Evolutionary conservation across 768 basidiomycete genomes (phyloP).

Genomic region (Mycena latifolia): DNA sequence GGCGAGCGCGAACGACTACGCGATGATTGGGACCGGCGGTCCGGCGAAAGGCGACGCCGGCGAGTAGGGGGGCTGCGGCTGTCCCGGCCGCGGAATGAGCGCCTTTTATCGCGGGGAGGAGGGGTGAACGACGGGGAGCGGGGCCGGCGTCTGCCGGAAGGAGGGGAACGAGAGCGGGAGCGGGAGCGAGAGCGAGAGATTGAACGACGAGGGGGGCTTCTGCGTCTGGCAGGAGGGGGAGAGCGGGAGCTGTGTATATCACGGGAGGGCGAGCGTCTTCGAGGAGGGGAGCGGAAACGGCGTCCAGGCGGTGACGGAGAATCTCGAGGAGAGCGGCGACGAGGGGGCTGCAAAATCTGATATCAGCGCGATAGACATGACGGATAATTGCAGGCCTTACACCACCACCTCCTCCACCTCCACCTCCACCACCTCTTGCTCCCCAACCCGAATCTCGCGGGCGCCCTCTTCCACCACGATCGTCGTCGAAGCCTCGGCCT

Average conservation of each 20-base stretch:
- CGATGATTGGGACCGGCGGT: conserved; percentile 33
- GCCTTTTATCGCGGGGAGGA: conserved; percentile 57
- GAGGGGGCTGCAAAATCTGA: conserved; percentile 50
- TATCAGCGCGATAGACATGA: conserved; percentile 1
- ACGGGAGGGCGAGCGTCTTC: conserved; percentile 56
- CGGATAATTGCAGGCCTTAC: conserved; percentile 36
- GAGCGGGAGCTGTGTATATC: conserved; percentile 51
- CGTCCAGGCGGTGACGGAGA: conserved; percentile 56
- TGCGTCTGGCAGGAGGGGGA: conserved; percentile 43
- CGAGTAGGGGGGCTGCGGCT: conserved; percentile 71
- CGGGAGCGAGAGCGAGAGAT: conserved; percentile 42
- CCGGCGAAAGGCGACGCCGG: conserved; percentile 54
- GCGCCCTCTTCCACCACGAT: conserved; percentile 58
- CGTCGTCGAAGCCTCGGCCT: conserved; percentile 59
- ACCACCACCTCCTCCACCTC: conserved; percentile 27
- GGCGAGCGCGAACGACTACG: conserved; percentile 51
- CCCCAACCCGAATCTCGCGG: conserved; percentile 78
- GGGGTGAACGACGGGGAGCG: conserved; percentile 59
- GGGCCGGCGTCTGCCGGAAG: conserved; percentile 55
- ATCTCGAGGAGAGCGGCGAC: conserved; percentile 62
- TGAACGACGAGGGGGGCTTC: conserved; percentile 40
- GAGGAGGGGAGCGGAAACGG: conserved; percentile 54
- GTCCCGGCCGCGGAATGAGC: conserved; percentile 46
- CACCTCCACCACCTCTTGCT: conserved; percentile 45
- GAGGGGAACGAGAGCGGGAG: conserved; percentile 46